Conservation (phyloP, 2,329 filamentous ascomycete genomes). For the Cordyceps cateniannulata region DNA sequence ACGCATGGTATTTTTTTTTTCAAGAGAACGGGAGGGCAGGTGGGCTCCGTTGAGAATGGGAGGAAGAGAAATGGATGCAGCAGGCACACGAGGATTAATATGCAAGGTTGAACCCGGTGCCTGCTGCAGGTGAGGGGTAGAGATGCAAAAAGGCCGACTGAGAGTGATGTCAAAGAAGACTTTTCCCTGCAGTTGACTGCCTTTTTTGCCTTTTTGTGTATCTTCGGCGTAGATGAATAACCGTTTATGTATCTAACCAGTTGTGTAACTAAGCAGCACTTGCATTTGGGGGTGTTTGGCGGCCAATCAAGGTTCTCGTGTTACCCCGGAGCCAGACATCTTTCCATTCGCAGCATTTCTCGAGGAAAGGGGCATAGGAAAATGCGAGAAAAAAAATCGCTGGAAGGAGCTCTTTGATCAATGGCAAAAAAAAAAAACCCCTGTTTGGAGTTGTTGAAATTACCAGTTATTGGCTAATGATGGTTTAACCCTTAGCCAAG, state of each 20-base stretch:
- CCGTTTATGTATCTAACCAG: background rate
- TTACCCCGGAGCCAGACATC: background rate
- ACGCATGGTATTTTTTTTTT: conserved; percentile 22
- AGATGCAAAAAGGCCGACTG: background rate
- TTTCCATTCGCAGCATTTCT: too few relatives aligned
- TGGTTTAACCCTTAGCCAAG: too few relatives aligned
- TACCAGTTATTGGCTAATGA: too few relatives aligned
- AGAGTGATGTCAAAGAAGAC: background rate
- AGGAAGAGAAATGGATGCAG: background rate
- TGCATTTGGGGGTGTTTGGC: background rate
- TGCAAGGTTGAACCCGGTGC: background rate
- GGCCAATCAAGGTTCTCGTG: background rate
- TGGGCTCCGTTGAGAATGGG: too few relatives aligned
- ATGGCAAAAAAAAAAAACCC: too few relatives aligned
- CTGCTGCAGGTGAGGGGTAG: conserved; percentile 1
- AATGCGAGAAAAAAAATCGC: too few relatives aligned
- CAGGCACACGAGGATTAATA: background rate
- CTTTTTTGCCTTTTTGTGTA: background rate
- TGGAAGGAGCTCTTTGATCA: too few relatives aligned
- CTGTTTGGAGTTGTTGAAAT: too few relatives aligned
- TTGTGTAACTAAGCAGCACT: conserved; percentile 1
- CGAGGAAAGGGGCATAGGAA: too few relatives aligned
- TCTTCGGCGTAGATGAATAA: background rate
- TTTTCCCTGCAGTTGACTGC: background rate
- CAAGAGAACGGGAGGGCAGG: background rate